These are phyloP conservation scores for Colletotrichum cordylinicola DNA, from an alignment of 2,329 filamentous ascomycete genomes.

Conservation along the genomic window DNA sequence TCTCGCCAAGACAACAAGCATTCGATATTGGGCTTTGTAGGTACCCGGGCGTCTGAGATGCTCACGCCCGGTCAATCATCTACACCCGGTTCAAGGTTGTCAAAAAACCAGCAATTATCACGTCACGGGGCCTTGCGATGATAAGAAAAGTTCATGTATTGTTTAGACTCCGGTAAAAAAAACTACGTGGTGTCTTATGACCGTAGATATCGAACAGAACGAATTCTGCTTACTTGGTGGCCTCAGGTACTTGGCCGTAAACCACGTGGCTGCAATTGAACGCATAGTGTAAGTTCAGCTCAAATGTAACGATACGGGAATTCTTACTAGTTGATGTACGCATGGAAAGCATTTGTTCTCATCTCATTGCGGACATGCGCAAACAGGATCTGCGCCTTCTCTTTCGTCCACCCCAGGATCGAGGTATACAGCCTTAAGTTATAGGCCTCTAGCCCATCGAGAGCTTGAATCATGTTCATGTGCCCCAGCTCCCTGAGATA, in stretches of 20 bases:
- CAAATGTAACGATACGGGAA: background rate
- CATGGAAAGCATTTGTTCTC: constrained; percentile 29
- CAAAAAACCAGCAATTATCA: too few relatives aligned
- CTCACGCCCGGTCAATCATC: background rate
- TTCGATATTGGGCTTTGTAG: background rate
- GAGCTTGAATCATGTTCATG: constrained; percentile 13
- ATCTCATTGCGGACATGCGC: constrained; percentile 32
- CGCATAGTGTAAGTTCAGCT: too few relatives aligned
- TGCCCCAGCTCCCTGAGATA: constrained; percentile 34
- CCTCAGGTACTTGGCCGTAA: too few relatives aligned
- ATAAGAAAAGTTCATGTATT: too few relatives aligned
- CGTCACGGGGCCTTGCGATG: too few relatives aligned
- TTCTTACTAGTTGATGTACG: constrained; percentile 26
- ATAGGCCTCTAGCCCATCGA: constrained; percentile 27
- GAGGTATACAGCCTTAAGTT: constrained; percentile 30
- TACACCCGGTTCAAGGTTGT: too few relatives aligned
- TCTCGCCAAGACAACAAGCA: background rate
- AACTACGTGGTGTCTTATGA: too few relatives aligned
- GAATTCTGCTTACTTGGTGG: too few relatives aligned
- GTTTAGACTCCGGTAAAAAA: too few relatives aligned
- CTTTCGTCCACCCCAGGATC: constrained; percentile 30
- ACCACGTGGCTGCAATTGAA: too few relatives aligned
- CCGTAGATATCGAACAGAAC: too few relatives aligned
- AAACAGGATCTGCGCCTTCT: constrained; percentile 31
- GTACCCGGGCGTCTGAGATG: background rate